Conservation (phyloP, 805 yeast genomes). For the Lipomyces yamadae region DNA sequence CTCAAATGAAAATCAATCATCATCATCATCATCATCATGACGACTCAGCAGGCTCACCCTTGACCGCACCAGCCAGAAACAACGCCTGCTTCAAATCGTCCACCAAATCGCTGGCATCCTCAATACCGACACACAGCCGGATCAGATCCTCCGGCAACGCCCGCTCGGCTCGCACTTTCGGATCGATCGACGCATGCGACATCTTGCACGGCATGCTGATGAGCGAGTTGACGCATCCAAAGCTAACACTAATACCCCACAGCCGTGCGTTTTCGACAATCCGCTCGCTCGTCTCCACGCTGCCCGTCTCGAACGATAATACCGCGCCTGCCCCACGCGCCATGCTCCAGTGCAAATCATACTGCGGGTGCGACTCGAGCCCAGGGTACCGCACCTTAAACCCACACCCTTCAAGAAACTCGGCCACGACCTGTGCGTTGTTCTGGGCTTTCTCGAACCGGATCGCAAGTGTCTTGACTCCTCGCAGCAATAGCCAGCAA, state of each 20-base stretch:
- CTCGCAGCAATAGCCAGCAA: constrained; percentile 85
- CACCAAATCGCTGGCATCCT: constrained; percentile 76
- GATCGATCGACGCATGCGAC: constrained; percentile 97
- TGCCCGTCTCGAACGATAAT: constrained; percentile 85
- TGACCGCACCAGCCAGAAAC: constrained; percentile 62
- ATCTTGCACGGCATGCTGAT: constrained; percentile 93
- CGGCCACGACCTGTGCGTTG: constrained; percentile 76
- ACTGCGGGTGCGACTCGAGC: constrained; percentile 76
- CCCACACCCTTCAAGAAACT: constrained; percentile 69
- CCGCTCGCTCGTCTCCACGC: constrained; percentile 63
- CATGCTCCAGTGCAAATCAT: constrained; percentile 74
- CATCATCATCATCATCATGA: neutral
- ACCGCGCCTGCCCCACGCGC: constrained; percentile 91
- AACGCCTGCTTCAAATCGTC: constrained; percentile 78
- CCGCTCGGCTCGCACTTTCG: constrained; percentile 82
- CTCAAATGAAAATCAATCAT: neutral
- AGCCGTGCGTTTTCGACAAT: constrained; percentile 77
- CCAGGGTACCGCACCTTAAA: constrained; percentile 88
- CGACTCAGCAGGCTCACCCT: constrained; percentile 9
- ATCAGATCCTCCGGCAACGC: constrained; percentile 91
- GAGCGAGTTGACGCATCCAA: constrained; percentile 91
- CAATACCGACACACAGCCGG: constrained; percentile 90
- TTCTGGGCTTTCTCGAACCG: constrained; percentile 86
- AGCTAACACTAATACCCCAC: constrained; percentile 88
- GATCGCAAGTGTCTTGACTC: constrained; percentile 84